phyloP scores from a whole-genome alignment of 1,284 basidiomycete species.

The Ganoderma lucidum region DNA sequence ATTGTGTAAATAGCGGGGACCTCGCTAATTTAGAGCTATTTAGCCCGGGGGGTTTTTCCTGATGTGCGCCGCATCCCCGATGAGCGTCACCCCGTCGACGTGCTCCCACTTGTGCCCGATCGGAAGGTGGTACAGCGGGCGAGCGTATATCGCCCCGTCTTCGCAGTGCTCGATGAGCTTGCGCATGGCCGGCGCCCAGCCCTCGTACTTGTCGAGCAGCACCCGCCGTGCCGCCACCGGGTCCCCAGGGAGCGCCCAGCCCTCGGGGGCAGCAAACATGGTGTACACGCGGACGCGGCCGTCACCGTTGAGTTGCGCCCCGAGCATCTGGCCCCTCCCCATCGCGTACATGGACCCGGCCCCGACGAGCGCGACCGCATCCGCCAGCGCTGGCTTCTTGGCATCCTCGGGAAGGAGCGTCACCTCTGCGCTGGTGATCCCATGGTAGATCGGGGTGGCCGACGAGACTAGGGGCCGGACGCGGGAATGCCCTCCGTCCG shows the following conservation, averaged over 20 bases:
- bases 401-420: slow-evolving; percentile 15
- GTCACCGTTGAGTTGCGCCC: slow-evolving; percentile 9
- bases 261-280: slow-evolving; percentile 12
- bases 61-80: slow-evolving; percentile 57
- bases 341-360: slow-evolving; percentile 13
- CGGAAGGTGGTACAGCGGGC: slow-evolving; percentile 22
- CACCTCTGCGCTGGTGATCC: slow-evolving; percentile 21
- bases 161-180: slow-evolving; percentile 22
- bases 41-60: too few species aligned
- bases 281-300: slow-evolving; percentile 26
- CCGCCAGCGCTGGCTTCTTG: slow-evolving; percentile 9
- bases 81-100: slow-evolving; percentile 34
- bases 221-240: slow-evolving; percentile 17
- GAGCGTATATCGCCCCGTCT: slow-evolving; percentile 22
- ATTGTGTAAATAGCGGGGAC: too few species aligned
- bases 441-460: slow-evolving; percentile 17
- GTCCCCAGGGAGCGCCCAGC: slow-evolving; percentile 18
- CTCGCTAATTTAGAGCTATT: too few species aligned
- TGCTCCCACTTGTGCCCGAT: slow-evolving; percentile 24
- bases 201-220: slow-evolving; percentile 18
- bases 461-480: slow-evolving; percentile 43
- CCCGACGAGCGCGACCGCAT: slow-evolving; percentile 22
- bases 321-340: slow-evolving; percentile 13
- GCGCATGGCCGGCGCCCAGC: slow-evolving; percentile 25
- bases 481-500: slow-evolving; percentile 55